These are phyloP conservation scores for Populus hybrid DNA, from an alignment of 441 rosid genomes.

Conservation along the genomic window DNA sequence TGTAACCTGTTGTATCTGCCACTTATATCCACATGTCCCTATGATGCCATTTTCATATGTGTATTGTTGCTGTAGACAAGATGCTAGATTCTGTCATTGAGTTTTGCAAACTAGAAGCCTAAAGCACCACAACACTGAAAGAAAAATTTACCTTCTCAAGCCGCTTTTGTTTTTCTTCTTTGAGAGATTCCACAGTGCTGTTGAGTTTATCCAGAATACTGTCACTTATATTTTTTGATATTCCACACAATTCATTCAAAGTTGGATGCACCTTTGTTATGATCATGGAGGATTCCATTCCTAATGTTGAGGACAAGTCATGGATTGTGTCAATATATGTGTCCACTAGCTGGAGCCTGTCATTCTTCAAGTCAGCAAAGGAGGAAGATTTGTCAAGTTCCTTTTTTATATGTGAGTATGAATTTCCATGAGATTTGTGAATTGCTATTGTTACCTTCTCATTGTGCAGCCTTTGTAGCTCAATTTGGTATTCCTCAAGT, in stretches of 20 bases:
- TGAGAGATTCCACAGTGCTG: conserved; percentile 72
- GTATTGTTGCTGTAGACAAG: neutral
- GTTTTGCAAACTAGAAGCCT: conserved; percentile 7
- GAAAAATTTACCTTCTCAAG: conserved; percentile 71
- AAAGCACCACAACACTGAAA: conserved; percentile 14
- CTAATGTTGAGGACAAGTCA: conserved; percentile 66
- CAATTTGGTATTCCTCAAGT: conserved; percentile 82
- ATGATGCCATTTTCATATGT: neutral
- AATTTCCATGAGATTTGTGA: neutral
- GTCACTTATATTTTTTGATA: conserved; percentile 92
- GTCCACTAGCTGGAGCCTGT: conserved; percentile 85
- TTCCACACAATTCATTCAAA: conserved; percentile 82
- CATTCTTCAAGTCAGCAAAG: conserved; percentile 49
- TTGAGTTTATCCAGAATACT: conserved; percentile 72
- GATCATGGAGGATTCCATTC: conserved; percentile 93
- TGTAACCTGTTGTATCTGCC: neutral
- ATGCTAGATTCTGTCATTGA: conserved; percentile 3
- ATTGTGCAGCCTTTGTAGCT: conserved; percentile 73
- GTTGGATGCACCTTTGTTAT: conserved; percentile 96
- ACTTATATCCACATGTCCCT: neutral
- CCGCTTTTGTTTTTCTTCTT: conserved; percentile 74
- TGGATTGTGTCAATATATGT: conserved; percentile 56
- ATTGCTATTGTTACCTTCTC: conserved; percentile 63
- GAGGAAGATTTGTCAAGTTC: conserved; percentile 5
- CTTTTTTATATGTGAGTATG: neutral